These are phyloP conservation scores for Backusella australiensis DNA, from an alignment of 192 early-diverging fungal genomes.

Conservation along the genomic window DNA sequence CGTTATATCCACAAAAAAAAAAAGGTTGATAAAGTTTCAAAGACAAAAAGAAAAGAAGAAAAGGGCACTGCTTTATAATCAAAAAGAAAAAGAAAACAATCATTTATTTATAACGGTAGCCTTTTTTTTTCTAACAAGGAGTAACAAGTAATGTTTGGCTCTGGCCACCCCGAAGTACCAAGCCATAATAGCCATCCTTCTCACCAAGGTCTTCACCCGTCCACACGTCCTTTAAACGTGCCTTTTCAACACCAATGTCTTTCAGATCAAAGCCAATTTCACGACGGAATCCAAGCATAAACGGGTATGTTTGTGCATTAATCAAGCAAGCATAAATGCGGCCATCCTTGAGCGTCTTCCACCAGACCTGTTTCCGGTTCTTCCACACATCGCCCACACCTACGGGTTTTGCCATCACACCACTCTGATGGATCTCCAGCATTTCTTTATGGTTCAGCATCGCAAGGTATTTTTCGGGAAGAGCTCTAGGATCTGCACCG, in stretches of 20 bases:
- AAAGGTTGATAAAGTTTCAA: too few species aligned
- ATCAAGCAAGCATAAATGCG: constrained; percentile 22
- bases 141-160: constrained; percentile 16
- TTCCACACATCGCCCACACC: constrained; percentile 15
- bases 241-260: constrained; percentile 20
- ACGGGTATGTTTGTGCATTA: constrained; percentile 19
- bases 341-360: constrained; percentile 24
- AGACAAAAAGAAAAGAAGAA: too few species aligned
- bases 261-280: constrained; percentile 7
- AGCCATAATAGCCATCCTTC: neutral
- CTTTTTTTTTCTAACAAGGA: neutral
- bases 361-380: constrained; percentile 33
- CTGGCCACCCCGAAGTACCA: constrained; percentile 14
- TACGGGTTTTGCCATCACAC: constrained; percentile 27
- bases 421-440: constrained; percentile 24
- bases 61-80: too few species aligned
- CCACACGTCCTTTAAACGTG: constrained; percentile 28
- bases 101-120: neutral
- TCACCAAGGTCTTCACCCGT: constrained; percentile 12
- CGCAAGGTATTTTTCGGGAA: constrained; percentile 24
- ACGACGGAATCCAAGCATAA: constrained; percentile 11
- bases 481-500: constrained; percentile 25
- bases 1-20: too few species aligned
- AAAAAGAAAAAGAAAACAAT: neutral
- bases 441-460: constrained; percentile 30